phyloP scores from a whole-genome alignment of 345 rosid species.

The Aquilaria yunnanensis region DNA sequence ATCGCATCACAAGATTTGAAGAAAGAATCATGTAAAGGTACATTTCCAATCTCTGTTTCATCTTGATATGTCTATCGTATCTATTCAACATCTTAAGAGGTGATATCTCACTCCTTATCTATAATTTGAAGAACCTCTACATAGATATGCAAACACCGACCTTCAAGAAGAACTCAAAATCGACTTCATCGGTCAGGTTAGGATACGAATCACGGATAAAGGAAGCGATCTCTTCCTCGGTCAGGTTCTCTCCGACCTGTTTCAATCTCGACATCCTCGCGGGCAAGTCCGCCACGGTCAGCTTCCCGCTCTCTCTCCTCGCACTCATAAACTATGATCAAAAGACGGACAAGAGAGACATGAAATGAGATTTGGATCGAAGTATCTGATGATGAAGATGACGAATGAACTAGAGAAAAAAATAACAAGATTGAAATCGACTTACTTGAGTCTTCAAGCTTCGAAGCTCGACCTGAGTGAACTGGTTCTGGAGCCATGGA shows the following conservation, averaged over 20 bases:
- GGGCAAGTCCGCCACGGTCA: conserved; percentile 71
- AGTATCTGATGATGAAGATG: too few species aligned
- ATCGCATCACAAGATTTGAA: not conserved
- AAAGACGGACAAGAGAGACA: not conserved
- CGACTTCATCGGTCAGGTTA: conserved; percentile 67
- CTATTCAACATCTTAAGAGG: conserved; percentile 2
- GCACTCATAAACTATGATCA: conserved; percentile 60
- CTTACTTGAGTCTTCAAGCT: conserved; percentile 88
- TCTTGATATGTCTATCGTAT: not conserved
- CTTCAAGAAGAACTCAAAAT: conserved; percentile 92
- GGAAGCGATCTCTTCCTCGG: conserved; percentile 61
- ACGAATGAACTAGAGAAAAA: not conserved
- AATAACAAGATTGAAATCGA: not conserved
- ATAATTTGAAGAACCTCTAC: not conserved
- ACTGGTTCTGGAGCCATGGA: conserved; percentile 97
- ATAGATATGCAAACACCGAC: conserved; percentile 19
- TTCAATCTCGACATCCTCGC: conserved; percentile 83
- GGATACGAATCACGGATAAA: conserved; percentile 61
- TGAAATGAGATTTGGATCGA: not conserved
- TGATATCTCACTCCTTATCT: not conserved
- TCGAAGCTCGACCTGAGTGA: conserved; percentile 98
- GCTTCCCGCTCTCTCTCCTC: conserved; percentile 93
- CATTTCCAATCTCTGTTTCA: too few species aligned
- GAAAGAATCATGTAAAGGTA: not conserved
- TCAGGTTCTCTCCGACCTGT: conserved; percentile 75